Percentiles rank a stretch among this genome's conserved stretches.
Conservation (phyloP, 2,329 filamentous ascomycete species). For the Byssothecium circinans region DNA sequence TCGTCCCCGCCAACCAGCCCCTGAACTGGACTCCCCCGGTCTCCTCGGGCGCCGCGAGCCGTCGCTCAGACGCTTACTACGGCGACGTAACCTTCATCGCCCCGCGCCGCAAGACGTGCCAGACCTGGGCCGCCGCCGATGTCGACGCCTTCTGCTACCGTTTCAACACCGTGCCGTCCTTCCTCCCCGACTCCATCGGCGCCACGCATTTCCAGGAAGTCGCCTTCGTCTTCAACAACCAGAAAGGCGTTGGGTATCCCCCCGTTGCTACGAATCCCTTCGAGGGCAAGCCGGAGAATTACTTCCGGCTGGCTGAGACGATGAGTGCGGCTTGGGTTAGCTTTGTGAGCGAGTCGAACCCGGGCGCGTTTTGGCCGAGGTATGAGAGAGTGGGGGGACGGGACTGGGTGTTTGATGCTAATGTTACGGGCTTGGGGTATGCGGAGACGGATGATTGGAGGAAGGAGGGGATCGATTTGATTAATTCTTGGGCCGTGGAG, state of each 20-base stretch:
- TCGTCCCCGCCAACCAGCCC: constrained; percentile 2
- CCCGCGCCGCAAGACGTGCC: constrained; percentile 55
- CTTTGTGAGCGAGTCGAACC: constrained; percentile 48
- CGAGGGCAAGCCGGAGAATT: constrained; percentile 39
- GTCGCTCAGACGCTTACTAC: constrained; percentile 53
- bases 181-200: constrained; percentile 47
- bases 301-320: constrained; percentile 43
- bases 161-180: constrained; percentile 60
- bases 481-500: constrained; percentile 32
- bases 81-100: constrained; percentile 62
- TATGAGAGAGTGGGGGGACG: constrained; percentile 41
- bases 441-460: constrained; percentile 50
- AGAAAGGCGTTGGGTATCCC: constrained; percentile 44
- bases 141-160: constrained; percentile 62
- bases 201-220: constrained; percentile 60
- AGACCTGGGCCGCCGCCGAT: constrained; percentile 53
- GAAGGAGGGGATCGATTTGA: constrained; percentile 49
- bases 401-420: constrained; percentile 53
- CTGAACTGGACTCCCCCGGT: constrained; percentile 26
- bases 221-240: constrained; percentile 52
- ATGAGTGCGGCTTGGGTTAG: constrained; percentile 51
- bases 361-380: constrained; percentile 42
- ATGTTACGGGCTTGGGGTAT: constrained; percentile 37
- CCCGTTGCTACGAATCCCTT: constrained; percentile 32
- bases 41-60: constrained; percentile 49